phyloP scores from a whole-genome alignment of 768 basidiomycete species.

The Suillus variegatus region DNA sequence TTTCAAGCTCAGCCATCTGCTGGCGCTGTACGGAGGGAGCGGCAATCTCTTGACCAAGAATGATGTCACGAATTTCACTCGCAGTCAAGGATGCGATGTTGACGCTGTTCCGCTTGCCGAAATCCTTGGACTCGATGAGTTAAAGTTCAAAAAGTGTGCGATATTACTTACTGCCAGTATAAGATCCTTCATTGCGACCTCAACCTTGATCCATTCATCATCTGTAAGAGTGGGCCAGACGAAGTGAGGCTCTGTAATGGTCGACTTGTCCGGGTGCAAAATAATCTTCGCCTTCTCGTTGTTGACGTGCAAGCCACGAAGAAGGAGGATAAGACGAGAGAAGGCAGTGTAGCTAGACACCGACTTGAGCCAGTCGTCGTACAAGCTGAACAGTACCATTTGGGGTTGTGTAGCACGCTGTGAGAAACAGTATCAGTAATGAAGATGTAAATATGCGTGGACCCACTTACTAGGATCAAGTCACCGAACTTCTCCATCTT shows the following conservation, averaged over 20 bases:
- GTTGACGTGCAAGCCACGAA: slow-evolving; percentile 97
- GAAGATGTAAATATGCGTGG: background rate
- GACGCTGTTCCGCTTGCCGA: slow-evolving; percentile 98
- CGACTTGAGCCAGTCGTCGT: slow-evolving; percentile 99
- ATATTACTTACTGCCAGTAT: slow-evolving; percentile 70
- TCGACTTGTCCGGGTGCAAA: slow-evolving; percentile 94
- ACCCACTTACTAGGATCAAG: slow-evolving; percentile 69
- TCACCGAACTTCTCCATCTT: slow-evolving; percentile 99
- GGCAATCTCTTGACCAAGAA: slow-evolving; percentile 97
- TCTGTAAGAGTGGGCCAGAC: slow-evolving; percentile 94
- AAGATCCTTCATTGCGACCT: slow-evolving; percentile 97
- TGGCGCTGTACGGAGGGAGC: slow-evolving; percentile 95
- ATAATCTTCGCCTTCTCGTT: slow-evolving; percentile 99
- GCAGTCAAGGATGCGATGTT: slow-evolving; percentile 97
- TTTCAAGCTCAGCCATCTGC: slow-evolving; percentile 99
- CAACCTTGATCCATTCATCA: slow-evolving; percentile 99
- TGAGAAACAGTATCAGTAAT: slow-evolving; percentile 9
- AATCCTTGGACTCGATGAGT: slow-evolving; percentile 60
- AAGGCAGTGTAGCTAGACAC: slow-evolving; percentile 99
- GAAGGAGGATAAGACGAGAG: slow-evolving; percentile 94
- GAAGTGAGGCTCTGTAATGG: slow-evolving; percentile 96
- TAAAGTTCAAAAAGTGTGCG: background rate
- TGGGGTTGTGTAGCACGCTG: slow-evolving; percentile 97
- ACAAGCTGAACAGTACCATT: slow-evolving; percentile 98
- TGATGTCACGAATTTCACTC: slow-evolving; percentile 97